These are phyloP conservation scores for Parathielavia hyrcaniae DNA, from an alignment of 495 filamentous ascomycete genomes.

Conservation along the genomic window DNA sequence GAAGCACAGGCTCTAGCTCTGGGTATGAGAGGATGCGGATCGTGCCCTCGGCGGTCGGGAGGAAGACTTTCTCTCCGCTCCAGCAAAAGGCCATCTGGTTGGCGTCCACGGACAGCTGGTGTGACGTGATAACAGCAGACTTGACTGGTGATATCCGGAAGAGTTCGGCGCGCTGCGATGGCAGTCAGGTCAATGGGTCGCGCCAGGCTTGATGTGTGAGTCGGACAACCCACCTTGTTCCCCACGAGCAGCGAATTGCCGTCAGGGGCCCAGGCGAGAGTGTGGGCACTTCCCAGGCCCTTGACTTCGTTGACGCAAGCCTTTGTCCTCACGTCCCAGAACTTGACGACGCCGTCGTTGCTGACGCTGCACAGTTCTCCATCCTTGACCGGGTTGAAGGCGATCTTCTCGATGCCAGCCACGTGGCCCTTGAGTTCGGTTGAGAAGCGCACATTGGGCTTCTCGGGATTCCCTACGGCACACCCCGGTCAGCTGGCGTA, in stretches of 20 bases:
- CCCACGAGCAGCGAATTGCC: constrained; percentile 77
- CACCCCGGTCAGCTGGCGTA: constrained; percentile 8
- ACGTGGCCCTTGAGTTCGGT: constrained; percentile 81
- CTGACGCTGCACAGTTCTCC: constrained; percentile 83
- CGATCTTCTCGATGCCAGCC: constrained; percentile 72
- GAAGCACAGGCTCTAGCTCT: constrained; percentile 45
- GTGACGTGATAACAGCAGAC: constrained; percentile 49
- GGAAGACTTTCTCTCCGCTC: constrained; percentile 62
- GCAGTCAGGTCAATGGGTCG: neutral
- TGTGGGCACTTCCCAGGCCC: constrained; percentile 76
- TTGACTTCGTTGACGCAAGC: constrained; percentile 70
- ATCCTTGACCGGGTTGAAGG: constrained; percentile 84
- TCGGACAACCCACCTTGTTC: constrained; percentile 59
- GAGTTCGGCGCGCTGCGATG: constrained; percentile 59
- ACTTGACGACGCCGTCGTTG: constrained; percentile 73
- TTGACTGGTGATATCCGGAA: constrained; percentile 55
- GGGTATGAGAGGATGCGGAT: constrained; percentile 77
- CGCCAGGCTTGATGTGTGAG: neutral
- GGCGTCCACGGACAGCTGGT: constrained; percentile 68
- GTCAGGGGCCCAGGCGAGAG: constrained; percentile 81
- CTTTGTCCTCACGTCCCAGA: constrained; percentile 91
- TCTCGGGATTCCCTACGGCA: constrained; percentile 71
- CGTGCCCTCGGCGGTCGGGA: constrained; percentile 75
- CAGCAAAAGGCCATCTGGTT: constrained; percentile 81
- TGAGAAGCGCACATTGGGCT: constrained; percentile 68